Conservation (phyloP, 768 basidiomycete genomes). For the Boletus rubescentipes region DNA sequence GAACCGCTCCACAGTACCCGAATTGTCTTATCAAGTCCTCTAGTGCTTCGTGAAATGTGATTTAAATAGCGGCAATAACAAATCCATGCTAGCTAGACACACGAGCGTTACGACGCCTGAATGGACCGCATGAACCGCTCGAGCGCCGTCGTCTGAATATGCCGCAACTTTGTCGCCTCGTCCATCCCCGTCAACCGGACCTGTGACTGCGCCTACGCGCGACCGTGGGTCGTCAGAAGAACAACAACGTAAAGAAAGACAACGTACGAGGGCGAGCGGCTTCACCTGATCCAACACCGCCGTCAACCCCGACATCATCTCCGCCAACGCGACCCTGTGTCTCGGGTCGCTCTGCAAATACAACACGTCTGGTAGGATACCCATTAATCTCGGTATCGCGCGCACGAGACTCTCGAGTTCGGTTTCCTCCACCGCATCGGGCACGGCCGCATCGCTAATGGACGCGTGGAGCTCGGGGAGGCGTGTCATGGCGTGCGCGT, state of each 20-base stretch:
- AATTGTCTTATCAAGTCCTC: neutral
- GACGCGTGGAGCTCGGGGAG: conserved; percentile 55
- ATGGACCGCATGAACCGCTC: conserved; percentile 66
- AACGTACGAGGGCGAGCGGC: conserved; percentile 60
- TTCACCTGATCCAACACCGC: conserved; percentile 56
- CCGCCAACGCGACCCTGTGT: conserved; percentile 67
- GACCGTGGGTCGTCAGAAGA: conserved; percentile 2
- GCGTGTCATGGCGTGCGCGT: conserved; percentile 59
- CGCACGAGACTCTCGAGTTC: conserved; percentile 64
- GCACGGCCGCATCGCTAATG: conserved; percentile 40
- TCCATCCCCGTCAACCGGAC: conserved; percentile 47
- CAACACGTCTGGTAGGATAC: conserved; percentile 66
- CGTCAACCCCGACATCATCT: conserved; percentile 69
- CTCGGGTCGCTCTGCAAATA: conserved; percentile 55
- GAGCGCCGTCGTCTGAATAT: conserved; percentile 62
- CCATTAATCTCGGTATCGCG: conserved; percentile 62
- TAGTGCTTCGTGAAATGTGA: conserved; percentile 2
- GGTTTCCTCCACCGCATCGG: conserved; percentile 45
- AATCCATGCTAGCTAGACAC: neutral
- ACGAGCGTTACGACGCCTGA: conserved; percentile 30
- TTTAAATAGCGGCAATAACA: conserved; percentile 25
- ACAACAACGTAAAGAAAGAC: neutral
- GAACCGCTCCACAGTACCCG: too few species aligned
- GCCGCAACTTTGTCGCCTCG: conserved; percentile 57
- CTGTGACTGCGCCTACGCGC: conserved; percentile 39